Evolutionary conservation across 192 early-diverging fungal genomes (phyloP).

Genomic region (Haplosporangium gracile): DNA sequence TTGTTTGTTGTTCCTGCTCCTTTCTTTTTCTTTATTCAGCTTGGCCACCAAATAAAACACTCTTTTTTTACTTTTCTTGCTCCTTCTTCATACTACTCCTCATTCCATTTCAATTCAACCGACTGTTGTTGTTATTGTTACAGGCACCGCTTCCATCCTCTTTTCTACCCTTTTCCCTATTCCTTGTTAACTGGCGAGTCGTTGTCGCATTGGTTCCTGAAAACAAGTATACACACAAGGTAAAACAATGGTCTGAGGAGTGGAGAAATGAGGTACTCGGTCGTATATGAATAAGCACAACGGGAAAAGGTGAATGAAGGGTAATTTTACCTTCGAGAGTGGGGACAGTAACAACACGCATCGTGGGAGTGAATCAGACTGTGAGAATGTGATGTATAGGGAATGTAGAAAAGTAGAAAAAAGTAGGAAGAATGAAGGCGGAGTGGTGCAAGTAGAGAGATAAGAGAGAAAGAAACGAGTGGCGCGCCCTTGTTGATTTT

Average conservation of each 20-base stretch:
- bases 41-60: not conserved
- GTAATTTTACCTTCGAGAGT: conserved; percentile 64
- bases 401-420: conserved; percentile 12
- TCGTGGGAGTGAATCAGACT: conserved; percentile 18
- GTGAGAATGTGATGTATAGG: not conserved
- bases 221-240: not conserved
- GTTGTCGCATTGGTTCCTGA: not conserved
- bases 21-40: not conserved
- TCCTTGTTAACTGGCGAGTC: not conserved
- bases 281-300: not conserved
- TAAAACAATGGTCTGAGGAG: not conserved
- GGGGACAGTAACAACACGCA: conserved; percentile 75
- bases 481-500: not conserved
- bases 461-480: not conserved
- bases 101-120: not conserved
- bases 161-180: not conserved
- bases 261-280: not conserved
- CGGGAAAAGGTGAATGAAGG: not conserved
- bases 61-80: not conserved
- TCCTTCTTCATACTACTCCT: not conserved
- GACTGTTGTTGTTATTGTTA: not conserved
- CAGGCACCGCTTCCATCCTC: not conserved
- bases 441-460: not conserved
- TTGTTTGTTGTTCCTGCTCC: not conserved
- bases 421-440: not conserved